Base-by-base conservation (phyloP, 345 rosid genomes). In the Sonneratia alba region DNA sequence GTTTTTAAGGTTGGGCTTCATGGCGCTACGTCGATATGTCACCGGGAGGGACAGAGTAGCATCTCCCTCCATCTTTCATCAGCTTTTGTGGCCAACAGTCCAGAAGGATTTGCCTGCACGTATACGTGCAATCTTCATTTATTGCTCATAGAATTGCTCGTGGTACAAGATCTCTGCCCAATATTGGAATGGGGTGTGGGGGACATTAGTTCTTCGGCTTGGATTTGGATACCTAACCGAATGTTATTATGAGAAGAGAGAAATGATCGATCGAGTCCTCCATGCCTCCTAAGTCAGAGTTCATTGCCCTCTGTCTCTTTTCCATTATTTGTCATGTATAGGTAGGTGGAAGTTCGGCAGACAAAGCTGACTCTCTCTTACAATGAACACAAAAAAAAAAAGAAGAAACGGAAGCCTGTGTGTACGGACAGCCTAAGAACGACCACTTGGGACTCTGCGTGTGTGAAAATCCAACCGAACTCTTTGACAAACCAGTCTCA, bases 331-430 rank as follows among this genome's bases (percentile, higher is more conserved):
- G 1, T 27, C 32, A 27, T 27, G 32, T 27, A 27, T 27, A 27
- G 32, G 32, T 59, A 24, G 64, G 64, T 59, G 64, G 36, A 59
- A 24, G 64, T 59, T 59, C 36, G 64, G 10, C 1, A 10, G 64
- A 59, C 36, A 24, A 11, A 59, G 64, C 36, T 22, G 64, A 59
- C 64, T 59, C 64, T 59, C 11, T n/a, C 27, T 37, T 11, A 32
- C 27, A 75, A 67, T 85, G 48, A 87, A 81, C 80, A 32, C 66
- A 62, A 76, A 83, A 83, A 77, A 87, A 74, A 62, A n/a, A 27
- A 27, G 6, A 34, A 36, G 18, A 62, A 62, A 32, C 4, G 32
- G 13, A 32, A 27, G 37, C 5, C 76, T 24, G 34, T 4, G 66
- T 53, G 57, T 55, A 36, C 51, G 22, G 73, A 22, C 24, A 8